Evolutionary conservation across 2,329 filamentous ascomycete species (phyloP).

Genomic region (Nigrospora sphaerica): DNA sequence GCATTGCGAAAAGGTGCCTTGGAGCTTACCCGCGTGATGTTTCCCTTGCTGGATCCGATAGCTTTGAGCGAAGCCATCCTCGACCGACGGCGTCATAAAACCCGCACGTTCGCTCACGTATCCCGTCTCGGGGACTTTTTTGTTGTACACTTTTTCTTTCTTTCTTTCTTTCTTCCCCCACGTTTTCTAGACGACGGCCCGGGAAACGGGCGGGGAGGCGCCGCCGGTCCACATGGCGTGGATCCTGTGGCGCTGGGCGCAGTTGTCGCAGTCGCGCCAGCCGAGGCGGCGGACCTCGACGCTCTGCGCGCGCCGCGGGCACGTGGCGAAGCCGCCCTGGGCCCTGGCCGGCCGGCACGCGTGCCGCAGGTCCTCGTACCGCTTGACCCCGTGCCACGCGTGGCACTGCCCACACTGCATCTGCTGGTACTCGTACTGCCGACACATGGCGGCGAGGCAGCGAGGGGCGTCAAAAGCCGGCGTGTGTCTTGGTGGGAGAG

Average conservation of each 20-base stretch:
- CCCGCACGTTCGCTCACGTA: too few species aligned
- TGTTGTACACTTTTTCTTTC: too few species aligned
- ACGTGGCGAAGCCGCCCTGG: background rate
- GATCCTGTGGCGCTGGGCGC: background rate
- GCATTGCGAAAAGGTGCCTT: too few species aligned
- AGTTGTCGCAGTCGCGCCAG: constrained; percentile 2
- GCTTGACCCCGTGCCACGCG: background rate
- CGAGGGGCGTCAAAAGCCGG: too few species aligned
- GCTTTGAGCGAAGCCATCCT: too few species aligned
- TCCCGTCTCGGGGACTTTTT: too few species aligned
- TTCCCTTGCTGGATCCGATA: too few species aligned
- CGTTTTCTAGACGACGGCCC: fast-evolving
- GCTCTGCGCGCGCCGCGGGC: background rate
- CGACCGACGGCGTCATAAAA: too few species aligned
- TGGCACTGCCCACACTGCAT: constrained; percentile 3
- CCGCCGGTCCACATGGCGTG: background rate
- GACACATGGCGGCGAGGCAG: background rate
- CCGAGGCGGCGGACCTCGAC: background rate
- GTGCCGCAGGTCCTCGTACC: constrained; percentile 1
- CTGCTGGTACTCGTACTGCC: constrained; percentile 1
- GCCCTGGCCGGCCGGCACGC: background rate
- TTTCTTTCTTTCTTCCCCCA: too few species aligned
- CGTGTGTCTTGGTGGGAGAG: too few species aligned
- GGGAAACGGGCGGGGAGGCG: too few species aligned
- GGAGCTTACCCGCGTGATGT: too few species aligned